A percentile compares a stretch with the other conserved stretches of the same genome.
Evolutionary conservation across 1,284 basidiomycete genomes (phyloP).

Genomic region (Somion occarium): DNA sequence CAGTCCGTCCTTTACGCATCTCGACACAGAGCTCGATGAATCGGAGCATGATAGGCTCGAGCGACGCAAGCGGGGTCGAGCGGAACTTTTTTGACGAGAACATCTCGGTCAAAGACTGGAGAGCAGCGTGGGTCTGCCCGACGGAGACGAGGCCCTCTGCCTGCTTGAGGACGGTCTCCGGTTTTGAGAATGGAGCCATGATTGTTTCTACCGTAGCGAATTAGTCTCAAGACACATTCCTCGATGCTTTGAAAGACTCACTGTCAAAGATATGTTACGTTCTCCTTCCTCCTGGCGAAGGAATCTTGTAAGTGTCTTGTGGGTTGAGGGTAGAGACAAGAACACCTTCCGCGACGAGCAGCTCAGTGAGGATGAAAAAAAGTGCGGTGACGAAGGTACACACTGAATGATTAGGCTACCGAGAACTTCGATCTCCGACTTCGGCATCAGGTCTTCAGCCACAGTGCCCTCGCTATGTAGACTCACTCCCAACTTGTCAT

Average conservation of each 20-base stretch:
- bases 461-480: too few relatives aligned
- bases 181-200: slow-evolving; percentile 89
- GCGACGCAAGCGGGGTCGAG: slow-evolving; percentile 81
- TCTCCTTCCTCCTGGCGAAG: neutral
- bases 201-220: slow-evolving; percentile 12
- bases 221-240: too few relatives aligned
- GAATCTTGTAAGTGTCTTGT: neutral
- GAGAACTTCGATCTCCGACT: neutral
- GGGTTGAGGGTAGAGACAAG: neutral
- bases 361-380: neutral
- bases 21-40: slow-evolving; percentile 96
- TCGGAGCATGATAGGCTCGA: slow-evolving; percentile 95
- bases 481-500: too few relatives aligned
- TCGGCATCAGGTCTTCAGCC: neutral
- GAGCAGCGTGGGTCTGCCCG: slow-evolving; percentile 83
- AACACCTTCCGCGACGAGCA: neutral
- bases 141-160: slow-evolving; percentile 90
- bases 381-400: neutral
- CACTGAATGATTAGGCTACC: neutral
- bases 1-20: slow-evolving; percentile 89
- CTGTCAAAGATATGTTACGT: neutral
- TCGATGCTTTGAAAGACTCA: neutral
- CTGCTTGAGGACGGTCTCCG: slow-evolving; percentile 89
- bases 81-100: slow-evolving; percentile 94
- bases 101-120: slow-evolving; percentile 88